A percentile compares a stretch with the other conserved stretches of the same genome.
These are phyloP conservation scores for Lactarius akahatsu DNA, from an alignment of 768 basidiomycete species.

Conservation along the genomic window DNA sequence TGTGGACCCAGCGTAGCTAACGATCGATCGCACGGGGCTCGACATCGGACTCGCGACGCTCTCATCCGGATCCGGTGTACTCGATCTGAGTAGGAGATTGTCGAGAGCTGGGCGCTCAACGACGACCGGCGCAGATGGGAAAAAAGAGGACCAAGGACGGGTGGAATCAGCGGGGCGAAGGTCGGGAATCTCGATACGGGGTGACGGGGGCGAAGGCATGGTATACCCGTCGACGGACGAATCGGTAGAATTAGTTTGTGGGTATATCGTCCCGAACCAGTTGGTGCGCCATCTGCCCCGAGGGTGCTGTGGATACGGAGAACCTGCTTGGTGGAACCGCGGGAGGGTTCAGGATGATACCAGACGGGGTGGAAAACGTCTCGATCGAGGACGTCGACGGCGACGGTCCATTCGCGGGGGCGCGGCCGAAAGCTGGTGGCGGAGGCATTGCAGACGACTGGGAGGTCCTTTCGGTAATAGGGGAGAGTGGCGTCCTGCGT, in stretches of 20 bases:
- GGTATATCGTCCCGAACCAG: conserved; percentile 7
- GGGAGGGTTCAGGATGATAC: background rate
- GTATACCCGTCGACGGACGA: background rate
- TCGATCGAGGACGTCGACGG: conserved; percentile 13
- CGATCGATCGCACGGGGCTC: conserved; percentile 13
- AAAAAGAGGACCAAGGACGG: conserved; percentile 19
- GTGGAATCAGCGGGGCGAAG: conserved; percentile 1
- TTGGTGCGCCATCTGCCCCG: background rate
- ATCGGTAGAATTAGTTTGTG: background rate
- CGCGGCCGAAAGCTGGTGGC: conserved; percentile 6
- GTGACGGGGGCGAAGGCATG: conserved; percentile 6
- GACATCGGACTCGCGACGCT: conserved; percentile 9
- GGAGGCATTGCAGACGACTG: conserved; percentile 4
- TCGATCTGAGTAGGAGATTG: background rate
- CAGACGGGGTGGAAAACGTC: conserved; percentile 12
- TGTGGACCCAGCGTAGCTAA: conserved; percentile 16
- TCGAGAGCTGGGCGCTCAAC: background rate
- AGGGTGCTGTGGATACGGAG: background rate
- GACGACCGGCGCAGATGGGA: conserved; percentile 18
- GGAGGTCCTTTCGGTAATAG: conserved; percentile 18
- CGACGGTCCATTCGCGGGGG: background rate
- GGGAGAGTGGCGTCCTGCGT: conserved; percentile 7
- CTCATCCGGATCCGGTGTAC: conserved; percentile 3
- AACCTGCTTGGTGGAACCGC: background rate
- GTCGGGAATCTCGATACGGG: background rate